Evolutionary conservation across 345 rosid species (phyloP), one percentile per base, ranked within the genome.

Genomic region (Alliaria petiolata): DNA sequence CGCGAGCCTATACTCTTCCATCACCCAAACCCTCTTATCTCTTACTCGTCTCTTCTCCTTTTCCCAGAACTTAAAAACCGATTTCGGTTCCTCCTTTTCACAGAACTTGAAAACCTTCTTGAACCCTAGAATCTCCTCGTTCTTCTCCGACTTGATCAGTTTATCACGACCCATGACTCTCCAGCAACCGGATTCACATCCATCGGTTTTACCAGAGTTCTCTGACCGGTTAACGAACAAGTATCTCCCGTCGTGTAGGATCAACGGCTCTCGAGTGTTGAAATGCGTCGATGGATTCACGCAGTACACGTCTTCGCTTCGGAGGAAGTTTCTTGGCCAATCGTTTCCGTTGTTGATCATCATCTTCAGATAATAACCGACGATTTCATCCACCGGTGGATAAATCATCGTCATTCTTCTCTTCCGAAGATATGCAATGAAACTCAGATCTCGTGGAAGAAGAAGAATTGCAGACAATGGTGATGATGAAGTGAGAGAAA

Each of bases 1-100:
- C 9, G 52, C 40, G 39, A 53, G 40, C 51, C 40, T 67, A 53
- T 28, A 52, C 62, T 67, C 71, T 53, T 67, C 62, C 62, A 67
- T 67, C 51, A 53, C 51, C 71, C 62, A 67, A 14, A 53, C 4
- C 33, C 71, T 40, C 30, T 28, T 12, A 40, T 67, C 62, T 28
- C 49, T 67, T 3, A 0, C 30, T 53, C 17, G 13, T 42, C 71
- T 67, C 71, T 30, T 67, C 62, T 67, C 71, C 42, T 16, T 40
- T 44, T 67, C 62, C 40, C 7, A 2, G 9, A 31, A 67, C 71
- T 5, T 40, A 5, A 53, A 16, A 40, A 28, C 0, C 30, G 40
- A 11, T 53, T 2, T 67, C 1, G 31, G 40, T 40, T 51, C 4
- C 40, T 66, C 60, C 60, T 15, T 51, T 16, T 52, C 50, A 13